Conservation (phyloP, 2,329 filamentous ascomycete genomes). For the Scytalidium sp. region DNA sequence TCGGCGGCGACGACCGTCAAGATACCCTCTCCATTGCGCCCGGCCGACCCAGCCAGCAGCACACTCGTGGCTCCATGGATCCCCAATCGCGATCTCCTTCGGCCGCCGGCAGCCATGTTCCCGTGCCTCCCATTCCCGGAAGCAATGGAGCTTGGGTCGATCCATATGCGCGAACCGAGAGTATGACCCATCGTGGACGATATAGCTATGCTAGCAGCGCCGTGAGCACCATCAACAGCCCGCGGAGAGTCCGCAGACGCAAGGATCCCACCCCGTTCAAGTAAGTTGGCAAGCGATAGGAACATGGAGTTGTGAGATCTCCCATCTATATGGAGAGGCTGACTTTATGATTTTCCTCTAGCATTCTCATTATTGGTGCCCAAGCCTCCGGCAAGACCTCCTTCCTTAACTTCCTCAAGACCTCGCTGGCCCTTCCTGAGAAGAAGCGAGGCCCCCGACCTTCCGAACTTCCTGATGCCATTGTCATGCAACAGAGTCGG, state of each 20-base stretch:
- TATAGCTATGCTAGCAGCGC: slow-evolving; percentile 96
- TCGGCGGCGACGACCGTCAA: slow-evolving; percentile 60
- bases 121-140: slow-evolving; percentile 55
- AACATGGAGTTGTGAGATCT: no score
- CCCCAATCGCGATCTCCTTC: slow-evolving; percentile 31
- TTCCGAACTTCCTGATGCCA: slow-evolving; percentile 44
- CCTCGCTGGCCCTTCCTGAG: slow-evolving; percentile 75
- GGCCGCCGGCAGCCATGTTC: slow-evolving; percentile 31
- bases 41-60: slow-evolving; percentile 37
- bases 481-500: slow-evolving; percentile 38
- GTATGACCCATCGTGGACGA: slow-evolving; percentile 93
- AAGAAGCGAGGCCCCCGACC: slow-evolving; percentile 60
- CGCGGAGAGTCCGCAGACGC: slow-evolving; percentile 84
- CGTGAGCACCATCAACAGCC: slow-evolving; percentile 88
- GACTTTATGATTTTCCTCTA: slow-evolving; percentile 35
- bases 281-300: slow-evolving; percentile 53
- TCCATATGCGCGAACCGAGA: slow-evolving; percentile 80
- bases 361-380: slow-evolving; percentile 86
- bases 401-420: slow-evolving; percentile 93
- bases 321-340: not conserved
- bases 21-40: slow-evolving; percentile 61
- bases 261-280: slow-evolving; percentile 99
- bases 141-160: slow-evolving; percentile 57
- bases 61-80: slow-evolving; percentile 51
- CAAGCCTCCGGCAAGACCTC: slow-evolving; percentile 91